Evolutionary conservation across 169 alveolate genomes (phyloP), one percentile per base, ranked within the genome.

Genomic region (Plasmodium relictum): DNA sequence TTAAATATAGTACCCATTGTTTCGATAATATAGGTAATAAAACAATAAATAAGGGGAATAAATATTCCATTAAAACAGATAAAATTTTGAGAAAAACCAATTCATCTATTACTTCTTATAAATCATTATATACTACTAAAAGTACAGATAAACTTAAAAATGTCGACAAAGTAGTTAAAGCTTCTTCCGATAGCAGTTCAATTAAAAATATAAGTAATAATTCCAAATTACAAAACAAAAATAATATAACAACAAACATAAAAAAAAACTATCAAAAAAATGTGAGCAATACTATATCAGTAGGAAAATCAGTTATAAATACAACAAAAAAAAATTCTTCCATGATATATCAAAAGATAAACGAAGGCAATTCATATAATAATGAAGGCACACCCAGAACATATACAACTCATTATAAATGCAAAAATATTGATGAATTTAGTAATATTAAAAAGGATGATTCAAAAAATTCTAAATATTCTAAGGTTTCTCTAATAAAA

Each of bases 361-460:
- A 37, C 41, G 68, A 71, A 71, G 18, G 24, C 18, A 18, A 14
- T 59, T 26, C 9, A 18, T 16, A n/a, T 50, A 71, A 44, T 71
- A 48, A 71, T 50, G 83, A 71, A 6, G 68, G 22, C 8, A 59
- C 48, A 9, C 6, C 26, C 22, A 56, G 59, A 14, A 44, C 12
- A 50, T 48, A 59, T 16, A 73, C 58, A 24, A 73, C 68, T n/a
- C 66, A 59, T 45, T 41, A 73, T 59, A 73, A 59, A 16, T 73
- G 69, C 62, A 73, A 73, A 48, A 31, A 14, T n/a, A 48, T 50
- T 22, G 73, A 73, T 9, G 73, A 73, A 31, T 20, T 31, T 3
- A 41, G 4, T 5, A 56, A 73, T 59, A n/a, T 20, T n/a, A 73
- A 59, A 56, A 73, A 56, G 39, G 73, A 41, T 45, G 58, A 41